These are phyloP conservation scores for Colletotrichum eremochloae DNA, from an alignment of 2,329 filamentous ascomycete genomes.

Conservation along the genomic window DNA sequence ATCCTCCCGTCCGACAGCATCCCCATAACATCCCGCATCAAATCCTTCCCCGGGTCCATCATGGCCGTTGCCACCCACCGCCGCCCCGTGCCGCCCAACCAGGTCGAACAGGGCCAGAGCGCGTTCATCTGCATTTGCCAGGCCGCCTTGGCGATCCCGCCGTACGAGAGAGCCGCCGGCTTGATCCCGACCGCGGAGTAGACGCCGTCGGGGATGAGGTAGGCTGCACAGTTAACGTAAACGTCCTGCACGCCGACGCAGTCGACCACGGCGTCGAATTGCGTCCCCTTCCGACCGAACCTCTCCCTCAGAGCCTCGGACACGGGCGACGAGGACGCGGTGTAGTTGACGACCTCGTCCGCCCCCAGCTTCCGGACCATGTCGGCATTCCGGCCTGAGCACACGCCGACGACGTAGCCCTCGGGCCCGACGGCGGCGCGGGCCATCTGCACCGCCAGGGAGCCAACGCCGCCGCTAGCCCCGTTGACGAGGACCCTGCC, in stretches of 20 bases:
- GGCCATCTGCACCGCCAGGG: constrained; percentile 60
- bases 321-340: not conserved
- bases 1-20: constrained; percentile 53
- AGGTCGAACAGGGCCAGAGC: constrained; percentile 52
- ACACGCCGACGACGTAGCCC: constrained; percentile 61
- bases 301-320: constrained; percentile 12
- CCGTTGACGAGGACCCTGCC: constrained; percentile 62
- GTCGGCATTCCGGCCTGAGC: constrained; percentile 60
- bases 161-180: constrained; percentile 50
- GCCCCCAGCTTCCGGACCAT: constrained; percentile 62
- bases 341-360: constrained; percentile 55
- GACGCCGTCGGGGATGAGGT: constrained; percentile 53
- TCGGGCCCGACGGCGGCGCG: constrained; percentile 53
- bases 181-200: constrained; percentile 59
- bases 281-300: constrained; percentile 27
- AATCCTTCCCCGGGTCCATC: constrained; percentile 51
- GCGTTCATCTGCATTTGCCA: constrained; percentile 55
- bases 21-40: constrained; percentile 50
- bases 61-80: constrained; percentile 52
- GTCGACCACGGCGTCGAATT: constrained; percentile 63
- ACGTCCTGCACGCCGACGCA: constrained; percentile 62
- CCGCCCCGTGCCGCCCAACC: constrained; percentile 55
- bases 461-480: constrained; percentile 65
- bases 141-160: constrained; percentile 49
- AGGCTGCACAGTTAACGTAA: constrained; percentile 55